Evolutionary conservation across 2,329 filamentous ascomycete species (phyloP), one percentile per base, ranked within the genome.

Genomic region (Claviceps paspali): DNA sequence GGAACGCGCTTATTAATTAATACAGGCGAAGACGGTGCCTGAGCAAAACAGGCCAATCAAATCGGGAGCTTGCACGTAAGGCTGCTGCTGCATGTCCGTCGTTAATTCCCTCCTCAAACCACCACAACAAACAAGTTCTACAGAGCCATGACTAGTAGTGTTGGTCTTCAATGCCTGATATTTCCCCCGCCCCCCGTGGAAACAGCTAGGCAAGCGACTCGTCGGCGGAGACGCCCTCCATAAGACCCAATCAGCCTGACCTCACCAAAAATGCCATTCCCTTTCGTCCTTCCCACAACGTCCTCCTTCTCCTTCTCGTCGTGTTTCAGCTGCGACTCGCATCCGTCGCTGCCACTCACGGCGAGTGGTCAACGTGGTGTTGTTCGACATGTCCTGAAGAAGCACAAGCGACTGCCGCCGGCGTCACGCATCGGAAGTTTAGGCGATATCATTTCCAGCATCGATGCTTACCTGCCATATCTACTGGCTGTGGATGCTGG

Each of bases 271-370:
- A 96, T 96, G 91, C 87, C 88, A 23, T 96, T 83, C 54, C 81
- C 82, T 10, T 95, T 94, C 52, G 63, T 73, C 9, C 74, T 96
- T 23, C 87, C 91, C 2, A 96, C 88, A 1, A 95, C 88, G 5
- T 93, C 86, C 24, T 74, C 80, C 38, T 79, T 93, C 52, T 79
- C 82, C 36, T 88, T 94, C 54, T 80, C 82, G 17, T 68, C 79
- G 27, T 81, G 68, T 57, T 79, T 93, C 58, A 71, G 63, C 49
- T 88, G 82, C 51, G 73, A 78, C 45, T 85, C 84, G 3, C 88
- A 96, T 58, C 88, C 91, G 3, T 94, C 88, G 1, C 69, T 98
- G 29, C 84, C 86, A 18, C 73, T 88, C 49, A 73, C 74, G 38
- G 79, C 85, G 17, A 87, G 86, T 46, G 88, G 83, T 7, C 76